These are phyloP conservation scores for Hypoxylon subgilvum DNA, from an alignment of 495 filamentous ascomycete species.

Conservation along the genomic window DNA sequence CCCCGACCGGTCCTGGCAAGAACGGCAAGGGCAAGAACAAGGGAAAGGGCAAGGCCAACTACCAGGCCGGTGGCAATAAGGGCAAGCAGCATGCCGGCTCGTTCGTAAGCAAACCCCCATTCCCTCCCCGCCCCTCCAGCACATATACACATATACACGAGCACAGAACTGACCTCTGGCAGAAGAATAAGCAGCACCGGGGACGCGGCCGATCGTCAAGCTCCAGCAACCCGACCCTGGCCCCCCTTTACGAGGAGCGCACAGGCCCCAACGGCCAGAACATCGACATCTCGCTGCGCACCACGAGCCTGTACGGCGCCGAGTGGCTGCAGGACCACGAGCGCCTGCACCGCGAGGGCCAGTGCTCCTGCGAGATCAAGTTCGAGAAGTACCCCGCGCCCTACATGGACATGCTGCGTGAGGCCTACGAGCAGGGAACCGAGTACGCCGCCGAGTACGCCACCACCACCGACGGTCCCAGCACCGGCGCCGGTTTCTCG, in stretches of 20 bases:
- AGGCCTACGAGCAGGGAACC: conserved; percentile 1
- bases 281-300: conserved; percentile 38
- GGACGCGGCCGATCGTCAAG: neutral
- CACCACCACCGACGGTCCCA: neutral
- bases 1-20: too few relatives aligned
- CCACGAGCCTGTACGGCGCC: conserved; percentile 44
- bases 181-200: neutral
- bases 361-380: conserved; percentile 41
- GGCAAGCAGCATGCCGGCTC: too few relatives aligned
- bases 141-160: too few relatives aligned
- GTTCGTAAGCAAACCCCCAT: too few relatives aligned
- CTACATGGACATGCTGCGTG: neutral
- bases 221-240: conserved; percentile 6
- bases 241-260: conserved; percentile 37
- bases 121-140: too few relatives aligned
- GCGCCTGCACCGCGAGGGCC: conserved; percentile 39
- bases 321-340: conserved; percentile 53
- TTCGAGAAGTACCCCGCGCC: conserved; percentile 38
- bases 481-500: too few relatives aligned
- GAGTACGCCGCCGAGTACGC: neutral
- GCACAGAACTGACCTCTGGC: too few relatives aligned
- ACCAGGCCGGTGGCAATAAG: neutral
- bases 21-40: too few relatives aligned
- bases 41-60: too few relatives aligned
- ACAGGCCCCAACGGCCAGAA: conserved; percentile 15